phyloP scores from a whole-genome alignment of 1,284 basidiomycete species.

The Tilletia walkeri region DNA sequence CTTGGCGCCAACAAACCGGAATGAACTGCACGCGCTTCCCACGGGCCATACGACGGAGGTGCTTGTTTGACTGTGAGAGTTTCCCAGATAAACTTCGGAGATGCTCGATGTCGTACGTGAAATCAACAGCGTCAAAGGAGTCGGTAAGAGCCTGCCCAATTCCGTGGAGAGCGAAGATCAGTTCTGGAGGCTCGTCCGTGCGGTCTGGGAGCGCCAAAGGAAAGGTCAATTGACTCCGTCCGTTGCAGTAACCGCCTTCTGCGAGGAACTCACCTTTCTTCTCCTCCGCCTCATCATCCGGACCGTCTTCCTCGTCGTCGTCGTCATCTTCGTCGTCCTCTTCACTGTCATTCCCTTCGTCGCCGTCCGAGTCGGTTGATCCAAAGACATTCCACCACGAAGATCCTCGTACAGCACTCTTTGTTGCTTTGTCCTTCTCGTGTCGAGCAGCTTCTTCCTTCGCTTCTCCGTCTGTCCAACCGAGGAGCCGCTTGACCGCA shows the following conservation, averaged over 20 bases:
- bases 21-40: constrained; percentile 27
- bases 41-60: constrained; percentile 18
- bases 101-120: constrained; percentile 27
- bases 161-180: constrained; percentile 38
- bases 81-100: constrained; percentile 21
- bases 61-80: background rate
- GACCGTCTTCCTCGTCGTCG: background rate
- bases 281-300: background rate
- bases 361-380: constrained; percentile 24
- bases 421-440: constrained; percentile 39
- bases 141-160: constrained; percentile 17
- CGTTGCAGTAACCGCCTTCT: background rate
- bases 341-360: constrained; percentile 8
- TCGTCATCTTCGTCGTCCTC: constrained; percentile 9
- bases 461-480: constrained; percentile 35
- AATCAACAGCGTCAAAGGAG: constrained; percentile 28
- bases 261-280: background rate
- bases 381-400: constrained; percentile 10
- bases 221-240: background rate
- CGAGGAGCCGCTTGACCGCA: constrained; percentile 31
- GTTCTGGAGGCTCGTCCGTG: constrained; percentile 42
- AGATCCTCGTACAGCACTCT: constrained; percentile 26
- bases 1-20: constrained; percentile 26
- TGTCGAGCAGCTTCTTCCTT: constrained; percentile 36
- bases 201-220: constrained; percentile 18